phyloP scores from a whole-genome alignment of 371 early-diverging fungal genomes.

The Smittium mucronatum region DNA sequence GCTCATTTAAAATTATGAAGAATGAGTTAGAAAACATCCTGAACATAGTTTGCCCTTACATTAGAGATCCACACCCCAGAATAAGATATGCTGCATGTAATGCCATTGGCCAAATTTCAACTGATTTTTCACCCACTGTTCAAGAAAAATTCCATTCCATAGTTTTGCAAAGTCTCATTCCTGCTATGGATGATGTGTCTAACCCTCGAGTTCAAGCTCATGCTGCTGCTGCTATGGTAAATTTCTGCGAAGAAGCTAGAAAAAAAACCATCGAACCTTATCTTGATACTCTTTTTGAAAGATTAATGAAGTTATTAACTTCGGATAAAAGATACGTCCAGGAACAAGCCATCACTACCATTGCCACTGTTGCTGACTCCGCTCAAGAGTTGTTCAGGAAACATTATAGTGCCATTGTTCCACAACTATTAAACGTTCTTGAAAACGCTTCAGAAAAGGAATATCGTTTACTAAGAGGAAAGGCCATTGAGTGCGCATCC shows the following conservation, averaged over 20 bases:
- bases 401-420: slow-evolving; percentile 89
- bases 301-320: slow-evolving; percentile 65
- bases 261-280: slow-evolving; percentile 71
- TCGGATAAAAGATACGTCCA: slow-evolving; percentile 78
- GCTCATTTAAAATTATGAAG: slow-evolving; percentile 84
- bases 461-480: slow-evolving; percentile 80
- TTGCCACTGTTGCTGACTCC: slow-evolving; percentile 93
- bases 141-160: slow-evolving; percentile 66
- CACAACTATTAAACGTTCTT: slow-evolving; percentile 72
- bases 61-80: slow-evolving; percentile 86
- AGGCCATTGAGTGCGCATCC: slow-evolving; percentile 90
- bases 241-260: slow-evolving; percentile 79
- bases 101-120: slow-evolving; percentile 90
- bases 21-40: slow-evolving; percentile 75
- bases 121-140: slow-evolving; percentile 80
- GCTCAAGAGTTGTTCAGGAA: slow-evolving; percentile 76
- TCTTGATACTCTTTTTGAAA: slow-evolving; percentile 75
- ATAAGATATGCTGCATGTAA: slow-evolving; percentile 94
- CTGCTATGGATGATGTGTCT: slow-evolving; percentile 69
- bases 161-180: slow-evolving; percentile 64
- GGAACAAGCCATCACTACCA: slow-evolving; percentile 93
- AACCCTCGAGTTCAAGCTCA: slow-evolving; percentile 85
- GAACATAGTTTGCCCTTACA: slow-evolving; percentile 62
- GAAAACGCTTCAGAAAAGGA: slow-evolving; percentile 66
- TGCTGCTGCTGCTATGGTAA: slow-evolving; percentile 92